Evolutionary conservation across 495 filamentous ascomycete species (phyloP), one percentile per base, ranked within the genome.

Genomic region (Neurospora discreta): DNA sequence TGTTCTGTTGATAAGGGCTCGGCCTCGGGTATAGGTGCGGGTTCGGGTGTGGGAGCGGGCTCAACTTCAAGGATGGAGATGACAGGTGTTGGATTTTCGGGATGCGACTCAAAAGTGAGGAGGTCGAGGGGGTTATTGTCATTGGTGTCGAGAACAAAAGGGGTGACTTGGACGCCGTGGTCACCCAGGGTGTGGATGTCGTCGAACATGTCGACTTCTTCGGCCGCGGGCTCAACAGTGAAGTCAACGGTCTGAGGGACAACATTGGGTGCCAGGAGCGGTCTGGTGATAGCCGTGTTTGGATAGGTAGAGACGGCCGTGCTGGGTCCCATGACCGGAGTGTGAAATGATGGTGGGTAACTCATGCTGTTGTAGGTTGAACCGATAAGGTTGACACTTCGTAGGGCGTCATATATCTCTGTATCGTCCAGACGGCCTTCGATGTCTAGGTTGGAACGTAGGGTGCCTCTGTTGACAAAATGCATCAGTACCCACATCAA

Each of bases 371-470:
- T 58, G 15, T 68, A 69, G 39, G 10, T 42, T 36, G 75, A 36
- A n/a, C 75, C 43, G 39, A 77, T 72, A 2, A 75, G 71, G 23
- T 77, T 73, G 26, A 76, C 75, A 9, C 75, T 69, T 42, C 75
- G 72, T 38, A 78, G 69, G 5, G 70, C 44, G 16, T 71, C 70
- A 3, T 74, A 41, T 2, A 70, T 44, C 46, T 38, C 60, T 78
- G 0, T 91, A 82, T 92, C 88, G 4, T 80, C 82, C 71, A 88
- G 82, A 41, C 86, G 76, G 42, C 85, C 79, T 71, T 86, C 85
- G 11, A 84, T 83, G 44, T 88, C 85, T 4, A 88, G 77, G 70
- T 86, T 86, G 38, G 81, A 82, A 3, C 85, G 83, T 9, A 88
- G 80, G 1, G 84, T 87, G 11, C 86, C 86, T 8, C 74, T 77